These are phyloP conservation scores for Pythium oligandrum DNA, from an alignment of 352 stramenopile species.

Conservation along the genomic window DNA sequence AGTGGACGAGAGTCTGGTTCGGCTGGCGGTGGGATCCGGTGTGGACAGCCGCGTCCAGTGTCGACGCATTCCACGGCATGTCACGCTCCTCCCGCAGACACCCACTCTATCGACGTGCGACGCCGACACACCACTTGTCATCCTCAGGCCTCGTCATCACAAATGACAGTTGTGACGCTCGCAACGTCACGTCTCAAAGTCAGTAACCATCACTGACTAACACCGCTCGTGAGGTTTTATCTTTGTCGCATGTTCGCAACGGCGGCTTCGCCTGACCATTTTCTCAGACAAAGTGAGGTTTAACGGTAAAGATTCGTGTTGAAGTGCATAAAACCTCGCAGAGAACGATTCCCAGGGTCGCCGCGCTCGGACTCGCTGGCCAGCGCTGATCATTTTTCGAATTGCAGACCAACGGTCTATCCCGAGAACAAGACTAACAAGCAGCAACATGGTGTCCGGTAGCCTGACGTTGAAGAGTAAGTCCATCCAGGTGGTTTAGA, in stretches of 20 bases:
- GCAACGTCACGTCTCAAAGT: constrained; percentile 15
- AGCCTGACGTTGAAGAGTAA: constrained; percentile 14
- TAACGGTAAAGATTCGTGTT: constrained; percentile 8
- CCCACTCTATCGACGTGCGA: background rate
- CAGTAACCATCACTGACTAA: background rate
- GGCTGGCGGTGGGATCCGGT: too few relatives aligned
- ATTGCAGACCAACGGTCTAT: too few relatives aligned
- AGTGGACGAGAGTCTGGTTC: too few relatives aligned
- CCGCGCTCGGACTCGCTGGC: too few relatives aligned
- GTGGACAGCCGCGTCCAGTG: too few relatives aligned
- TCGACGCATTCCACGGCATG: too few relatives aligned
- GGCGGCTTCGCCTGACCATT: too few relatives aligned
- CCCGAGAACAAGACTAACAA: too few relatives aligned
- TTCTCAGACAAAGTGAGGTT: background rate
- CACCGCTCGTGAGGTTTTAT: too few relatives aligned
- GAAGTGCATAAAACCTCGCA: constrained; percentile 19
- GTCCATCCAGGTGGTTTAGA: constrained; percentile 2
- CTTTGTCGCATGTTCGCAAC: constrained; percentile 2
- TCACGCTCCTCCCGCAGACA: too few relatives aligned
- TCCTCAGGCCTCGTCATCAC: constrained; percentile 7
- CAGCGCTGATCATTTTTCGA: too few relatives aligned
- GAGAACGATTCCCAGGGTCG: too few relatives aligned
- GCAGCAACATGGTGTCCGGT: constrained; percentile 11
- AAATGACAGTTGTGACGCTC: constrained; percentile 15
- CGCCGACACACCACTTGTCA: constrained; percentile 12